These are phyloP conservation scores for Euphorbia tirucalli DNA, from an alignment of 345 rosid genomes.

Conservation along the genomic window DNA sequence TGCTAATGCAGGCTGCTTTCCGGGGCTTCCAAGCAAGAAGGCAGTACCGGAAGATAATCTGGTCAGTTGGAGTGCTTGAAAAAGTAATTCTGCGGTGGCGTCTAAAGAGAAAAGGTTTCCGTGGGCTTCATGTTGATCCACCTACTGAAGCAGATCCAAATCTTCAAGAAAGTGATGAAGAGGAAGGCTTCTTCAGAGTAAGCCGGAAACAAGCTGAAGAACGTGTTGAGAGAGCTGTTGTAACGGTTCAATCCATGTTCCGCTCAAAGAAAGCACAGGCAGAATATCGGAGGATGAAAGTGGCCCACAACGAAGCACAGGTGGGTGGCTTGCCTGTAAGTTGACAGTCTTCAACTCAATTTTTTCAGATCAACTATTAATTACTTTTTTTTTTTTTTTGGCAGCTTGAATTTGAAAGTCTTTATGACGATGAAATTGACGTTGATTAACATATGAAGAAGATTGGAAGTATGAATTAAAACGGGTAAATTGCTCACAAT, in stretches of 20 bases:
- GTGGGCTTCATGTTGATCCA: slow-evolving; percentile 64
- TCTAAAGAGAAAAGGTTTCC: slow-evolving; percentile 74
- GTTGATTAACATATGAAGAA: slow-evolving; percentile 39
- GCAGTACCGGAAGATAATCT: slow-evolving; percentile 71
- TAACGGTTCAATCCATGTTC: slow-evolving; percentile 88
- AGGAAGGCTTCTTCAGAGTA: slow-evolving; percentile 70
- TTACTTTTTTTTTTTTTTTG: slow-evolving; percentile 10
- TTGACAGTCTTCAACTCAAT: slow-evolving; percentile 1
- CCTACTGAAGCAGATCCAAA: slow-evolving; percentile 27
- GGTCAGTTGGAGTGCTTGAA: slow-evolving; percentile 96
- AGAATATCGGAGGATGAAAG: slow-evolving; percentile 84
- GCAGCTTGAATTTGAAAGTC: slow-evolving; percentile 68
- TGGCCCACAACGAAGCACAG: slow-evolving; percentile 58
- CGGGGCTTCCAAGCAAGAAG: slow-evolving; percentile 79
- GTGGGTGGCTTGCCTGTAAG: slow-evolving; percentile 35
- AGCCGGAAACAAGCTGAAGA: slow-evolving; percentile 89
- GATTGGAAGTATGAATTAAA: not conserved
- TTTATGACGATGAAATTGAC: slow-evolving; percentile 25
- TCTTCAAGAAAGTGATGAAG: slow-evolving; percentile 41
- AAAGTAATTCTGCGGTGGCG: slow-evolving; percentile 92
- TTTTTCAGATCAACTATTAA: not conserved
- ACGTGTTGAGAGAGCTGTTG: slow-evolving; percentile 80
- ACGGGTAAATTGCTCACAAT: not conserved
- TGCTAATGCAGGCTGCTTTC: slow-evolving; percentile 67
- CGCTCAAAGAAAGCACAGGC: slow-evolving; percentile 93